A percentile compares a stretch with the other conserved stretches of the same genome.
These are phyloP conservation scores for Marasmius fiardii DNA, from an alignment of 1,284 basidiomycete genomes.

Conservation along the genomic window DNA sequence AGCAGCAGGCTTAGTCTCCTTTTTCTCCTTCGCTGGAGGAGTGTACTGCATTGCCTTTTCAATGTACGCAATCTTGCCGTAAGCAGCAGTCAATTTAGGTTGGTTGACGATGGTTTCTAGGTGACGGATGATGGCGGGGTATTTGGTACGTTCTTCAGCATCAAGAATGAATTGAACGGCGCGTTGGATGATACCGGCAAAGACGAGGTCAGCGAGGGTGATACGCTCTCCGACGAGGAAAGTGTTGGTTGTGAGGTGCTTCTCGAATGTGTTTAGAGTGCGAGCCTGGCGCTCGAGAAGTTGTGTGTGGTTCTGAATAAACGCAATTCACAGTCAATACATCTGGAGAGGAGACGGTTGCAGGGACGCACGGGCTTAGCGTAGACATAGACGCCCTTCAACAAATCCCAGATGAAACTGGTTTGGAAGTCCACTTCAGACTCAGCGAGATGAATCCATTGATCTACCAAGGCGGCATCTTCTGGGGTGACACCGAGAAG, in stretches of 20 bases:
- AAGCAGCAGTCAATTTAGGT: conserved; percentile 68
- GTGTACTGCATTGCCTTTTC: conserved; percentile 75
- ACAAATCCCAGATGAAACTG: conserved; percentile 35
- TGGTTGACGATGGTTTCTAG: conserved; percentile 85
- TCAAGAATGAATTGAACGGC: conserved; percentile 57
- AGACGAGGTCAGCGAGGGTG: conserved; percentile 85
- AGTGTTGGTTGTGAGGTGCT: conserved; percentile 75
- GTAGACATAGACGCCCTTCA: conserved; percentile 47
- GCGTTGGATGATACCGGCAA: conserved; percentile 59
- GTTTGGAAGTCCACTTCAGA: conserved; percentile 32
- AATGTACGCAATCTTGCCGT: conserved; percentile 54
- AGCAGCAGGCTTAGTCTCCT: conserved; percentile 43
- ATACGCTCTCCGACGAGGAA: conserved; percentile 94
- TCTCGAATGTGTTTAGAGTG: conserved; percentile 66
- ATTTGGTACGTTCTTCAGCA: conserved; percentile 57
- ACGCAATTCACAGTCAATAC: not conserved
- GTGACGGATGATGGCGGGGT: conserved; percentile 82
- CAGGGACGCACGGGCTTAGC: conserved; percentile 54
- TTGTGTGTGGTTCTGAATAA: conserved; percentile 50
- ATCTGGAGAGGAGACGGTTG: conserved; percentile 1
- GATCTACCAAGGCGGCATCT: conserved; percentile 43
- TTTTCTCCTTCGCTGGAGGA: conserved; percentile 71
- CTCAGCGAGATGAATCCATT: conserved; percentile 44
- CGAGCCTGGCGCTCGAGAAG: conserved; percentile 52
- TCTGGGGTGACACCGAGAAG: conserved; percentile 35